These are phyloP conservation scores for Ilyonectria robusta DNA, from an alignment of 2,329 filamentous ascomycete species.

Conservation along the genomic window DNA sequence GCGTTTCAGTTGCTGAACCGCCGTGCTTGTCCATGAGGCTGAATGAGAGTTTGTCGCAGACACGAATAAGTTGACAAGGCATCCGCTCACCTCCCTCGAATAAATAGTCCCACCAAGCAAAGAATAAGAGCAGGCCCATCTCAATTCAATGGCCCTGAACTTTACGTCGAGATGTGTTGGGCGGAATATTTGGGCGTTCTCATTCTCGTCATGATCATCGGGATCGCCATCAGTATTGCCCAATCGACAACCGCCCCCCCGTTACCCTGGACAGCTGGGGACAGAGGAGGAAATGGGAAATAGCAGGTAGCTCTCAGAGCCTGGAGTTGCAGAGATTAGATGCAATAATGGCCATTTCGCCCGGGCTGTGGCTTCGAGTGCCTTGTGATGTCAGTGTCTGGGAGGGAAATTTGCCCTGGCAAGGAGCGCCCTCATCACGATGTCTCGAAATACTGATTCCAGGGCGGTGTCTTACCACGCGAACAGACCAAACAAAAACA, in stretches of 20 bases:
- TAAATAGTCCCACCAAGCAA: background rate
- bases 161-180: background rate
- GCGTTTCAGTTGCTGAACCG: background rate
- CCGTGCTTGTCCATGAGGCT: background rate
- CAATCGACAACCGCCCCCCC: background rate
- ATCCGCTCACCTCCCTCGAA: background rate
- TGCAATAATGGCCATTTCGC: background rate
- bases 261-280: background rate
- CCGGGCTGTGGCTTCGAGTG: background rate
- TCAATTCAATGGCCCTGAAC: background rate
- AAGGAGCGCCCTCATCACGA: background rate
- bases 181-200: background rate
- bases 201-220: conserved; percentile 3
- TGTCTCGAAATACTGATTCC: background rate
- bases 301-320: background rate
- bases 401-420: background rate
- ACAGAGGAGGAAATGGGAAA: background rate
- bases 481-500: background rate
- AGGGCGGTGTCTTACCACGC: background rate
- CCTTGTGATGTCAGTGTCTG: background rate
- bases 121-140: background rate
- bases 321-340: background rate
- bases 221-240: conserved; percentile 12
- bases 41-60: background rate
- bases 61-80: background rate